Evolutionary conservation across 768 basidiomycete species (phyloP), one percentile per base, ranked within the genome.

Genomic region (Rhodocollybia butyracea): DNA sequence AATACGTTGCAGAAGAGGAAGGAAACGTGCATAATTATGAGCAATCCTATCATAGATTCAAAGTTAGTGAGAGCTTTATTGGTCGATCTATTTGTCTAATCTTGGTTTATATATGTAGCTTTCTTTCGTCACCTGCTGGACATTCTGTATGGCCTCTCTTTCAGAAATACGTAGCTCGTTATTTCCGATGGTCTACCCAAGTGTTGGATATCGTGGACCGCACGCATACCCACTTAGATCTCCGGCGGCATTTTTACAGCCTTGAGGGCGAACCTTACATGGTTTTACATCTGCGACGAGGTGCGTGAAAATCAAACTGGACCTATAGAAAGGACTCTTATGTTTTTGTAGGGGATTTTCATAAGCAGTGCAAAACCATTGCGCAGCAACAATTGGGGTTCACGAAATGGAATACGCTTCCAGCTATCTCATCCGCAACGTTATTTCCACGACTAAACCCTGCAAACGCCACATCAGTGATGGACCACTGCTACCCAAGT

Each of bases 391-490:
- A 66, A 24, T 63, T 65, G 10, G 75, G 75, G 10, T 78, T 78
- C 64, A 77, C 76, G 6, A 78, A 77, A 5, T 80, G 76, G 78
- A 73, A 72, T 5, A 77, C 76, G 6, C 72, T 80, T n/a, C 76
- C 76, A 15, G 13, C 62, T 17, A 61, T 80, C 11, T 51, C 60
- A 26, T 30, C 62, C 3, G 66, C 71, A 7, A 62, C 71, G 15
- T 61, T 70, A 46, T 62, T 70, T 2, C 76, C 76, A 5, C 48
- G 67, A n/a, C 68, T 80, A 34, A 65, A 75, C 51, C 60, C 64
- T 2, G 31, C 59, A 12, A 75, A 77, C 51, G 54, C 58, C 10
- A 70, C 70, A 7, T 76, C 76, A 2, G 60, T 74, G 48, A 59
- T 71, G 24, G 71, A 72, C n/a, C 78, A 80, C 60, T 78, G 78